phyloP scores from a whole-genome alignment of 768 basidiomycete species.

The Coprinellus micaceus region DNA sequence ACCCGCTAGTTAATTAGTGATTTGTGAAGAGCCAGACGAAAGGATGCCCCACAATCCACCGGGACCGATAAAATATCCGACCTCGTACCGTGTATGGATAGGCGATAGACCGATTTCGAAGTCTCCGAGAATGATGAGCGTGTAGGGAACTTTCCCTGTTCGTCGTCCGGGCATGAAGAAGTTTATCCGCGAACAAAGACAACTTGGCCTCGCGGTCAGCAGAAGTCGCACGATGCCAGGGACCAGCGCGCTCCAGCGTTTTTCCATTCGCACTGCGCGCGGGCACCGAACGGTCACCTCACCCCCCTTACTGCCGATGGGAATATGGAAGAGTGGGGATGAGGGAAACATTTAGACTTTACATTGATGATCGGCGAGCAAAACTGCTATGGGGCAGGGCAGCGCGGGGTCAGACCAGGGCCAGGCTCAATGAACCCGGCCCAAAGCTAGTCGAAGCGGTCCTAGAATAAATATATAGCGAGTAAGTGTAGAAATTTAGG shows the following conservation, averaged over 20 bases:
- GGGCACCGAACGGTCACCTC: background rate
- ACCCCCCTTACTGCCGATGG: background rate
- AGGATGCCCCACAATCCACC: background rate
- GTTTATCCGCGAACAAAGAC: conserved; percentile 3
- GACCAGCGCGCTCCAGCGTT: background rate
- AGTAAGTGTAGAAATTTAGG: background rate
- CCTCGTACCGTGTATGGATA: background rate
- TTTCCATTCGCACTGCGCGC: background rate
- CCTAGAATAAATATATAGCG: background rate
- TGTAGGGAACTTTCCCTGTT: background rate
- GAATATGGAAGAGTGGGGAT: background rate
- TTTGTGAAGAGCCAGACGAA: background rate
- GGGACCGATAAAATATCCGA: background rate
- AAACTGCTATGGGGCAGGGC: too few species aligned
- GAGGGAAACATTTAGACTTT: background rate
- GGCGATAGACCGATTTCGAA: background rate
- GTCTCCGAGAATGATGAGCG: conserved; percentile 2
- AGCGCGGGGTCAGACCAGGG: too few species aligned
- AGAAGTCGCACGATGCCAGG: background rate
- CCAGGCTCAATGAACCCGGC: too few species aligned
- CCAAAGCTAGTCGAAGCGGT: too few species aligned
- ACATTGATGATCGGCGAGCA: too few species aligned
- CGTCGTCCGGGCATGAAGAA: background rate
- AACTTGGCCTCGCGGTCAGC: background rate
- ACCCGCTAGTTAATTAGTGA: conserved; percentile 2